Conservation (phyloP, 2,329 filamentous ascomycete species). For the Nothomitra cinnamomea region DNA sequence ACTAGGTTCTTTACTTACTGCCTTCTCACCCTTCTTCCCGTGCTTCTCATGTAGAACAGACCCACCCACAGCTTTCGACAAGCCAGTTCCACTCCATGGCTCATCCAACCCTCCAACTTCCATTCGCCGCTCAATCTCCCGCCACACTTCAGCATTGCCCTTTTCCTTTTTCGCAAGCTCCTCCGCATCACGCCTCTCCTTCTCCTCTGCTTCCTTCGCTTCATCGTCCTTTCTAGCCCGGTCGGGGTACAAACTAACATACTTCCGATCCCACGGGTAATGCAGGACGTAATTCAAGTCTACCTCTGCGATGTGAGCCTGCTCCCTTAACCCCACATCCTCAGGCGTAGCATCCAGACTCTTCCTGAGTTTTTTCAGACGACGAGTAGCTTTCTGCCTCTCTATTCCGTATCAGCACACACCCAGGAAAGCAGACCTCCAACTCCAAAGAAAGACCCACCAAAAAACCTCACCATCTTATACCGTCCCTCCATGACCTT, state of each 20-base stretch:
- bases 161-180: slow-evolving; percentile 30
- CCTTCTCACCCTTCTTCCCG: slow-evolving; percentile 11
- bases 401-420: slow-evolving; percentile 28
- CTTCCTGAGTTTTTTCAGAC: slow-evolving; percentile 46
- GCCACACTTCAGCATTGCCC: slow-evolving; percentile 44
- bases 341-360: slow-evolving; percentile 37
- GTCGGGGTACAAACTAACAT: slow-evolving; percentile 39
- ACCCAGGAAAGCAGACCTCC: neutral
- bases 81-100: slow-evolving; percentile 13
- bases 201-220: slow-evolving; percentile 9
- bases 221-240: slow-evolving; percentile 16
- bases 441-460: slow-evolving; percentile 26
- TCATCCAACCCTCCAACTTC: slow-evolving; percentile 36
- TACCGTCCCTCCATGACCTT: slow-evolving; percentile 60
- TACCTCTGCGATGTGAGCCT: slow-evolving; percentile 52
- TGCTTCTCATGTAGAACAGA: neutral
- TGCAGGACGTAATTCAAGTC: slow-evolving; percentile 61
- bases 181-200: slow-evolving; percentile 25
- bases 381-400: slow-evolving; percentile 52
- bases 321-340: slow-evolving; percentile 31
- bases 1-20: neutral
- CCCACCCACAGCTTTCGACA: slow-evolving; percentile 20
- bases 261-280: slow-evolving; percentile 53
- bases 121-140: slow-evolving; percentile 46
- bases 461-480: slow-evolving; percentile 74